Conservation (phyloP, 202 grass and related monocot species). For the Saccharum hybrid region DNA sequence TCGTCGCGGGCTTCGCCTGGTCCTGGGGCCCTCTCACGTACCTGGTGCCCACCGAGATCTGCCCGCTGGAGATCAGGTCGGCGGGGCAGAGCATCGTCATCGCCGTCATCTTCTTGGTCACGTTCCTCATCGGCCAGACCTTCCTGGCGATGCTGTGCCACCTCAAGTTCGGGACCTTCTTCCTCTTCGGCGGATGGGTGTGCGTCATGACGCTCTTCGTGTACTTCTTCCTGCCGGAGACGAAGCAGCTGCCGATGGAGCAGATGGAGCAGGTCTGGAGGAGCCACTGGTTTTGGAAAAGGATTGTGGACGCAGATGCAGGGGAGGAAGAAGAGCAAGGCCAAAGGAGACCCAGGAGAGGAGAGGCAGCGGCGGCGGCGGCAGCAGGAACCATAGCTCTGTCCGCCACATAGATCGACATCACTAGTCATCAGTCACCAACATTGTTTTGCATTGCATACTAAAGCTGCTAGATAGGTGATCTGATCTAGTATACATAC, state of each 20-base stretch:
- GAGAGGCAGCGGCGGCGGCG: not conserved
- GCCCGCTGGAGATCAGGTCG: conserved; percentile 72
- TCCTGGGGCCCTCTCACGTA: conserved; percentile 80
- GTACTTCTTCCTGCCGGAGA: conserved; percentile 81
- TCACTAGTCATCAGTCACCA: not conserved
- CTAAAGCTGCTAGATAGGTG: not conserved
- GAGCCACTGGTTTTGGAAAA: conserved; percentile 78
- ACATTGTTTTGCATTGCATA: too few species aligned
- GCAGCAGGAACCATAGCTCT: conserved; percentile 23
- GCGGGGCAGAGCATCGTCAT: conserved; percentile 78
- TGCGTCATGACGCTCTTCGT: conserved; percentile 72
- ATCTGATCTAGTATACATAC: not conserved
- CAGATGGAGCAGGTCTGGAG: conserved; percentile 93
- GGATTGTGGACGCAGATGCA: conserved; percentile 19
- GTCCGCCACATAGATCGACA: not conserved
- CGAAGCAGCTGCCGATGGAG: conserved; percentile 81
- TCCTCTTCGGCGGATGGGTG: conserved; percentile 72
- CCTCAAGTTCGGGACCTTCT: conserved; percentile 75
- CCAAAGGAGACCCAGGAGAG: not conserved
- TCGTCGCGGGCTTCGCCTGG: conserved; percentile 74
- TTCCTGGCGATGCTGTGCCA: conserved; percentile 79
- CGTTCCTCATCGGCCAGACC: conserved; percentile 71
- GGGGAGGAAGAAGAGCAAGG: conserved; percentile 7
- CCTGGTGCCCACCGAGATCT: conserved; percentile 69
- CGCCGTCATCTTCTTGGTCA: conserved; percentile 63